A percentile compares a stretch with the other conserved stretches of the same genome.
Conservation (phyloP, 2,329 filamentous ascomycete genomes). For the Fusarium coicis region DNA sequence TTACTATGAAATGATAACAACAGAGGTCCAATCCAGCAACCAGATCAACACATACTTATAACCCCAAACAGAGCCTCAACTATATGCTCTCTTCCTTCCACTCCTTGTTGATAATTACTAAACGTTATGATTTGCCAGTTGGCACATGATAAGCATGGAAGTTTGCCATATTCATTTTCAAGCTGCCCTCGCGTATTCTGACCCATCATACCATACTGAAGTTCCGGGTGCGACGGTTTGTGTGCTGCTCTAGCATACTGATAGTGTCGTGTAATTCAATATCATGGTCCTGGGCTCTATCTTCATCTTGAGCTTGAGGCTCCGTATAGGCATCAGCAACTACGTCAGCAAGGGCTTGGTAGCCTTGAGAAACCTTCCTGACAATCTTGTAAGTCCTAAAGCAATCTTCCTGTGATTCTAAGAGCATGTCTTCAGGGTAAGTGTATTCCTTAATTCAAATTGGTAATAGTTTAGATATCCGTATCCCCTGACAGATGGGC, state of each 20-base stretch:
- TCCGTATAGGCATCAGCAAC: neutral
- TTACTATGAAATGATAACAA: neutral
- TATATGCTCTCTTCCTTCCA: too few species aligned
- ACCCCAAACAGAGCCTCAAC: neutral
- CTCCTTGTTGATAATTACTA: neutral
- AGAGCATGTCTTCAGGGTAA: neutral
- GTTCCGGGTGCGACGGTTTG: neutral
- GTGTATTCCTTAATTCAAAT: neutral
- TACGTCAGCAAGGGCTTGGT: neutral
- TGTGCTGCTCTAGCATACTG: neutral
- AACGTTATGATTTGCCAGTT: neutral
- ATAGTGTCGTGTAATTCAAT: neutral
- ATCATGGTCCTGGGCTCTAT: neutral
- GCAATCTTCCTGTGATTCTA: neutral
- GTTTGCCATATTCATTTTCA: constrained; percentile 5
- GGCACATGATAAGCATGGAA: neutral
- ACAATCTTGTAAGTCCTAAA: neutral
- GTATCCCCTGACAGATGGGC: fast-evolving
- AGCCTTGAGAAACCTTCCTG: neutral
- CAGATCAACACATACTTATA: neutral
- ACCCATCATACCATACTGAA: neutral
- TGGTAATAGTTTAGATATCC: neutral
- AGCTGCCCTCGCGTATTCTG: neutral
- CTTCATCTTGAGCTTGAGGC: neutral
- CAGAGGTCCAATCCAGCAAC: too few species aligned